Evolutionary conservation across 345 rosid genomes (phyloP), one percentile per base, ranked within the genome.

Genomic region (Luvunga scandens): DNA sequence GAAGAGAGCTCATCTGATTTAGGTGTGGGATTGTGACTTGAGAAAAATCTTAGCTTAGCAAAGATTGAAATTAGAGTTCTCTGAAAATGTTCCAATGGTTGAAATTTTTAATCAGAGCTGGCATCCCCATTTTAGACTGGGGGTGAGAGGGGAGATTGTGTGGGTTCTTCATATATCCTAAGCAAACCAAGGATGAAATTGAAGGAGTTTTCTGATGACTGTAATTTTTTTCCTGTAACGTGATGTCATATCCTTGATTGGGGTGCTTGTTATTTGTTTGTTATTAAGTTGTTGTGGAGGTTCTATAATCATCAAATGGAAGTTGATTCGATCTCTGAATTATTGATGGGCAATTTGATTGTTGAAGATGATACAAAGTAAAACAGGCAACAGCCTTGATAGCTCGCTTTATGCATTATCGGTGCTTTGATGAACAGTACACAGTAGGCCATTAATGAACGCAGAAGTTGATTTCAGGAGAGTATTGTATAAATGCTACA

Each of bases 1-100:
- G 31, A 95, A 95, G 87, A 95, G 90, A 88, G 97, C 97, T 75
- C 91, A 93, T 84, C 83, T 95, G 72, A 87, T 95, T 68, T 93
- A 86, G 81, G 33, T 69, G 30, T 60, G 53, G 61, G 67, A 75
- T 38, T 42, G 31, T 61, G 61, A 79, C 57, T 55, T 4, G 65
- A 60, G 69, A 36, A 42, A 73, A 76, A n/a, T 39, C 66, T 66
- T 74, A 71, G 81, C 63, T 70, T 34, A 28, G 62, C 33, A 75
- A 66, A 12, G 24, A 34, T 48, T 69, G 73, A 75, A 57, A 33
- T n/a, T 68, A 68, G 75, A 53, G 60, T 81, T 30, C 67, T 73
- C 77, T 19, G 72, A 53, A 73, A 73, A 50, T 62, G 71, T 63
- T 66, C 31, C 16, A 36, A 45, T 67, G 60, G 56, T 68, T 77